These are phyloP conservation scores for Ganoderma boninense DNA, from an alignment of 1,284 basidiomycete species.

Conservation along the genomic window DNA sequence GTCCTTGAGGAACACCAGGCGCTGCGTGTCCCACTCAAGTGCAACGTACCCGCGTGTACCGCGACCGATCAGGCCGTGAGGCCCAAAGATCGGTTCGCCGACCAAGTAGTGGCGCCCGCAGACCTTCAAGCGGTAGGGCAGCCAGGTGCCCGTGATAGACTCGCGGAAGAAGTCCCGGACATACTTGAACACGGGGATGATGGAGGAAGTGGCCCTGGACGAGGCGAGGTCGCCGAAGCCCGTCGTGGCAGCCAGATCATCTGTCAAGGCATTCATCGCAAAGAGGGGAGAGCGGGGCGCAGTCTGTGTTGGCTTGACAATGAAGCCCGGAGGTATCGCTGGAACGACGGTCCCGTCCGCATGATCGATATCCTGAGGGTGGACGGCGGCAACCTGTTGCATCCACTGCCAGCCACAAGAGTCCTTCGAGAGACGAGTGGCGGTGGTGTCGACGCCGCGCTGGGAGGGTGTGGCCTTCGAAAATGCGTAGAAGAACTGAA, in stretches of 20 bases:
- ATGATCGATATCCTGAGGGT: conserved; percentile 6
- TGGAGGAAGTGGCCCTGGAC: background rate
- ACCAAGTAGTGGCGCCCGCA: conserved; percentile 1
- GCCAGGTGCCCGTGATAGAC: conserved; percentile 8
- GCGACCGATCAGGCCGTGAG: conserved; percentile 3
- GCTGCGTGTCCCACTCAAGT: conserved; percentile 8
- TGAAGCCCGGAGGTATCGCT: background rate
- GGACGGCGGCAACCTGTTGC: background rate
- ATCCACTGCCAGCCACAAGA: conserved; percentile 18
- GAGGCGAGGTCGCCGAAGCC: background rate
- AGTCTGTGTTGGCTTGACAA: background rate
- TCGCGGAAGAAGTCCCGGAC: conserved; percentile 18
- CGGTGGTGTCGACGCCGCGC: conserved; percentile 18
- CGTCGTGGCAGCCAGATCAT: background rate
- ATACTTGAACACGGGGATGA: conserved; percentile 13
- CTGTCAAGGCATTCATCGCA: background rate
- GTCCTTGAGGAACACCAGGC: conserved; percentile 18
- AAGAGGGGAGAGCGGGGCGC: background rate
- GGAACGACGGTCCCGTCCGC: background rate
- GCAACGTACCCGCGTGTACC: conserved; percentile 14
- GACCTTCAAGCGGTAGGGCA: conserved; percentile 16
- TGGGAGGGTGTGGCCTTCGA: background rate
- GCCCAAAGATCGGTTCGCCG: background rate
- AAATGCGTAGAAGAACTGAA: conserved; percentile 10
- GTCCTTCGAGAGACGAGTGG: background rate